Evolutionary conservation across 2,329 filamentous ascomycete species (phyloP).

Genomic region (Aspergillus jensenii): DNA sequence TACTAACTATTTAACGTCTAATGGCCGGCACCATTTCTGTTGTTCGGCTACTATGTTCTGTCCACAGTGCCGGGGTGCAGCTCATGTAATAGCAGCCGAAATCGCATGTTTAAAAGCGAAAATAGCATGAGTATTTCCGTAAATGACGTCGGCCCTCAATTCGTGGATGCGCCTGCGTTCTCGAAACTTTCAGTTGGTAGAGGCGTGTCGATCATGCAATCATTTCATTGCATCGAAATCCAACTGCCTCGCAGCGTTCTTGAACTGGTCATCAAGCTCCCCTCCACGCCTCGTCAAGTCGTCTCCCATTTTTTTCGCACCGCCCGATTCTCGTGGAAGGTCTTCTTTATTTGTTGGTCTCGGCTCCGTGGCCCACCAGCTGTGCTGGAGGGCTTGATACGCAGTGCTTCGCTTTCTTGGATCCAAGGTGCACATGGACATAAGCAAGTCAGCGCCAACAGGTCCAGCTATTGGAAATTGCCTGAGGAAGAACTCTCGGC

Average conservation of each 20-base stretch:
- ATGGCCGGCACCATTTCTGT: background rate
- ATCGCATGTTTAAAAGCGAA: background rate
- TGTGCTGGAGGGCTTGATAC: conserved; percentile 72
- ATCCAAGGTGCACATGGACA: conserved; percentile 80
- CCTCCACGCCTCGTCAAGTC: conserved; percentile 78
- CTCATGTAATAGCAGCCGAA: background rate
- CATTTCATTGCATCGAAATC: conserved; percentile 62
- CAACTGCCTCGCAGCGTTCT: conserved; percentile 78
- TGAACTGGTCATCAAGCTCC: conserved; percentile 63
- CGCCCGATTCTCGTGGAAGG: conserved; percentile 74
- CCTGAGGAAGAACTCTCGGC: conserved; percentile 69
- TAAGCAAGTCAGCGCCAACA: conserved; percentile 82
- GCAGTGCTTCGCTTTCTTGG: conserved; percentile 82
- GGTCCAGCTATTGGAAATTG: conserved; percentile 78
- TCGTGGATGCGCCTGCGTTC: background rate
- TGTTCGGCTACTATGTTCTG: background rate
- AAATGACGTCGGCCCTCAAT: background rate
- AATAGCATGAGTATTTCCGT: background rate
- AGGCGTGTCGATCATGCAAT: background rate
- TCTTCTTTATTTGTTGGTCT: conserved; percentile 79
- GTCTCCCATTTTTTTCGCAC: conserved; percentile 72
- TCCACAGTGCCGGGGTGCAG: background rate
- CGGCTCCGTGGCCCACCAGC: conserved; percentile 83
- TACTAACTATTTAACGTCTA: background rate
- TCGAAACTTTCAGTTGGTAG: background rate